These are phyloP conservation scores for Tylopilus subfusipes DNA, from an alignment of 768 basidiomycete species.

Conservation along the genomic window DNA sequence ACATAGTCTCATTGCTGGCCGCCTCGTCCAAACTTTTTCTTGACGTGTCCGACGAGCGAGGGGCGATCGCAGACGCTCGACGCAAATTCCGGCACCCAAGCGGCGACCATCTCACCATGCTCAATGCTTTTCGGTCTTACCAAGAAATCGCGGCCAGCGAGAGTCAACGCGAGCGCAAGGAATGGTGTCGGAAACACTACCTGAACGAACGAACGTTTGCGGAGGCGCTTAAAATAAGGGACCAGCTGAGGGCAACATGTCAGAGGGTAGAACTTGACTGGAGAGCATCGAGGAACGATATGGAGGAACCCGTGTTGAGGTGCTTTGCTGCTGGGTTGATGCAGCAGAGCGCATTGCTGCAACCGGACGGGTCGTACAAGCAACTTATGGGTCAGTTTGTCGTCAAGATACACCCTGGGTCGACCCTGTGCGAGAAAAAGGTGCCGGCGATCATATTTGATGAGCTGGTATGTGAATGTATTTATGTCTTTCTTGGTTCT, in stretches of 20 bases:
- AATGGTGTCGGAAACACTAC: constrained; percentile 85
- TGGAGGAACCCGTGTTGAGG: constrained; percentile 64
- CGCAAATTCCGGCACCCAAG: constrained; percentile 76
- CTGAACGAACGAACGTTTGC: constrained; percentile 77
- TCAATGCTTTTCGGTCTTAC: constrained; percentile 83
- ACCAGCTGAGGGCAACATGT: constrained; percentile 72
- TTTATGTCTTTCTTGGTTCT: neutral
- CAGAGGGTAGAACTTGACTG: constrained; percentile 58
- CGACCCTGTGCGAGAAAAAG: constrained; percentile 76
- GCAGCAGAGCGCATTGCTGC: constrained; percentile 79
- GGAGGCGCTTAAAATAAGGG: constrained; percentile 75
- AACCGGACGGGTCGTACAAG: constrained; percentile 86
- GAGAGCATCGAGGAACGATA: constrained; percentile 54
- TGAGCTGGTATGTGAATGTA: constrained; percentile 66
- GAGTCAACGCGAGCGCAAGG: constrained; percentile 45
- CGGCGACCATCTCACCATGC: constrained; percentile 88
- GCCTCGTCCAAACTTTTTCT: constrained; percentile 79
- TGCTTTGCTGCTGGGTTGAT: constrained; percentile 75
- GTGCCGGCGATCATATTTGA: constrained; percentile 87
- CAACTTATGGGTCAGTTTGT: constrained; percentile 71
- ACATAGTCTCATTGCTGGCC: constrained; percentile 81
- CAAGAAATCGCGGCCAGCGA: constrained; percentile 57
- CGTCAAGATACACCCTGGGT: constrained; percentile 91
- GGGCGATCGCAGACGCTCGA: constrained; percentile 65
- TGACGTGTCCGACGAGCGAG: constrained; percentile 72